Percentiles rank a stretch among this genome's conserved stretches.
Evolutionary conservation across 345 rosid genomes (phyloP).

Genomic region (Toxicodendron radicans): DNA sequence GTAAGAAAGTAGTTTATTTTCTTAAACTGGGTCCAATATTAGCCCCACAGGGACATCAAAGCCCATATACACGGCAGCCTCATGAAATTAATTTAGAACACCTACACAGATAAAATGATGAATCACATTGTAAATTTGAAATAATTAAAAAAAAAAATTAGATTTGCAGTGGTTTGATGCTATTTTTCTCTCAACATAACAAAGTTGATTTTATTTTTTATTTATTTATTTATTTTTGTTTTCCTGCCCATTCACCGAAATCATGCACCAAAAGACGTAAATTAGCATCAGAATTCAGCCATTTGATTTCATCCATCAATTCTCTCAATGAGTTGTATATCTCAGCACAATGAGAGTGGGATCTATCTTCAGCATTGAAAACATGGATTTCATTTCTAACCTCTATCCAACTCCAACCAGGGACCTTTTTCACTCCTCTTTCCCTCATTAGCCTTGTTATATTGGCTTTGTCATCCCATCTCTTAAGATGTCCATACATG

Average conservation of each 20-base stretch:
- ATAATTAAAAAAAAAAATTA: no score
- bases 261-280: constrained; percentile 16
- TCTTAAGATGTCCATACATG: constrained; percentile 59
- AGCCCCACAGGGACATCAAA: no score
- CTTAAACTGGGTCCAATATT: no score
- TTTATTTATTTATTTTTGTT: no score
- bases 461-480: constrained; percentile 65
- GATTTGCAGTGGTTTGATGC: no score
- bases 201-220: no score
- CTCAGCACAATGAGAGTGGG: constrained; percentile 45
- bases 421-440: constrained; percentile 71
- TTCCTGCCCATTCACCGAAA: not conserved
- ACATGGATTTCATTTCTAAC: constrained; percentile 52
- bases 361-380: constrained; percentile 65
- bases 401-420: constrained; percentile 35
- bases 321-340: constrained; percentile 47
- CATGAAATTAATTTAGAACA: no score
- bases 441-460: constrained; percentile 71
- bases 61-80: no score
- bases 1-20: no score
- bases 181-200: no score
- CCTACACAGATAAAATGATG: no score
- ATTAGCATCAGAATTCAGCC: constrained; percentile 31
- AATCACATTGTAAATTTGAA: no score
- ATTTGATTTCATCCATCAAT: constrained; percentile 51